Evolutionary conservation across 2,329 filamentous ascomycete species (phyloP), one percentile per base, ranked within the genome.

Genomic region (Fusarium sp.): DNA sequence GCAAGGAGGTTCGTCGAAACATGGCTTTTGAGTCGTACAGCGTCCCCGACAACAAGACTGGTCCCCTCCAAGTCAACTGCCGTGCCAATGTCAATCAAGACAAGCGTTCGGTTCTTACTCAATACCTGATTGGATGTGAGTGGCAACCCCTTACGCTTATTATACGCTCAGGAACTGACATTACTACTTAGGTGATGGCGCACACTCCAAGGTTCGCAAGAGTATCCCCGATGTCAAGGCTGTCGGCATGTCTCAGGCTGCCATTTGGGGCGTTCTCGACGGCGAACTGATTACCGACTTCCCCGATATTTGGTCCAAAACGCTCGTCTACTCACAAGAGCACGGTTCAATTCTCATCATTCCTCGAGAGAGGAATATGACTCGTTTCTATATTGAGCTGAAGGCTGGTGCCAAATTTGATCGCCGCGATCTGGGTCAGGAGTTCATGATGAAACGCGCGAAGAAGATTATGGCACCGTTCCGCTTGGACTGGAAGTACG

Each of bases 261-360:
- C 86, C 26, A 85, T 89, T 41, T 94, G 92, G 92, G 92, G 91
- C 62, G 92, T 94, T 6, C 83, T 94, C 7, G 92, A 94, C 79
- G 92, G 91, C 74, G 89, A 90, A 78, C 82, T 94, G 15, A 89
- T 92, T 48, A 94, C 92, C 13, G 87, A 93, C 78, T 94, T 94
- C 75, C 92, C 92, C 3, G 92, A 94, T 76, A 88, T 94, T 55
- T 94, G 91, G 91, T 92, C 89, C 80, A 94, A 94, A 82, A 91
- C 91, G 1, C 87, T 92, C 1, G 86, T 93, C 13, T 91, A 91
- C 73, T 91, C 90, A 6, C 89, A 93, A 69, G 86, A 89, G 66
- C 86, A 89, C 50, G 92, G 92, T 6, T 92, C 91, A 0, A 90
- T 94, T 51, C 85, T 94, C n/a, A 92, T 93, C 79, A 91, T 94